Percentiles rank a stretch among this genome's conserved stretches.
Evolutionary conservation across 768 basidiomycete species (phyloP).

Genomic region (Suillus spraguei): DNA sequence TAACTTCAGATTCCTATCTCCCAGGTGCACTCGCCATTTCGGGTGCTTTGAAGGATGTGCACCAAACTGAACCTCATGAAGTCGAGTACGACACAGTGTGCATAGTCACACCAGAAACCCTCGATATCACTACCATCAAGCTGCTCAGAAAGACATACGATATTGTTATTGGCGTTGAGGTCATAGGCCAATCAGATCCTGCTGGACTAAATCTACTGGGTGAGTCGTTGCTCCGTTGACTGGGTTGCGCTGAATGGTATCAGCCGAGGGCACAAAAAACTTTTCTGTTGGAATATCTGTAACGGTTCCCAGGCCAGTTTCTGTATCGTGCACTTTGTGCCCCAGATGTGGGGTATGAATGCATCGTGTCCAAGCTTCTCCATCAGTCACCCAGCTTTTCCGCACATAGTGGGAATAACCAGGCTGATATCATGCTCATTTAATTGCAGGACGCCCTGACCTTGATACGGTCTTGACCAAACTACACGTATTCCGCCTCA

Average conservation of each 20-base stretch:
- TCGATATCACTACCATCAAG: constrained; percentile 82
- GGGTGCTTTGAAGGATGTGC: constrained; percentile 82
- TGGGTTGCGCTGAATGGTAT: constrained; percentile 12
- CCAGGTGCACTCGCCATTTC: constrained; percentile 89
- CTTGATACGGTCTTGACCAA: constrained; percentile 94
- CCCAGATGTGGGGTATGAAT: constrained; percentile 17
- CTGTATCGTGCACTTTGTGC: constrained; percentile 13
- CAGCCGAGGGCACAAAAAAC: constrained; percentile 6
- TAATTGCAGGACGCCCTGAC: constrained; percentile 82
- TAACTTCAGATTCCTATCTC: constrained; percentile 91
- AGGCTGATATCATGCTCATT: constrained; percentile 19
- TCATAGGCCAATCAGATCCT: constrained; percentile 70
- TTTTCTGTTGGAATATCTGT: constrained; percentile 15
- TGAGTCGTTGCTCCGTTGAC: constrained; percentile 42
- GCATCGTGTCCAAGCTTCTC: constrained; percentile 17
- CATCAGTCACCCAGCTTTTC: constrained; percentile 6
- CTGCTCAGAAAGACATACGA: constrained; percentile 80
- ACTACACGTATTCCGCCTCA: constrained; percentile 92
- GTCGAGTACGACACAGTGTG: constrained; percentile 74
- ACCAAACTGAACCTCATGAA: constrained; percentile 45
- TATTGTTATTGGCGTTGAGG: constrained; percentile 89
- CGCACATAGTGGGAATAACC: constrained; percentile 4
- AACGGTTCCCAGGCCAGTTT: constrained; percentile 10
- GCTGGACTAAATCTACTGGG: constrained; percentile 80
- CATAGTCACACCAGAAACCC: constrained; percentile 91